Percentiles rank a stretch among this genome's conserved stretches.
Evolutionary conservation across 2,329 filamentous ascomycete species (phyloP).

Genomic region (Rachicladosporium sp.): DNA sequence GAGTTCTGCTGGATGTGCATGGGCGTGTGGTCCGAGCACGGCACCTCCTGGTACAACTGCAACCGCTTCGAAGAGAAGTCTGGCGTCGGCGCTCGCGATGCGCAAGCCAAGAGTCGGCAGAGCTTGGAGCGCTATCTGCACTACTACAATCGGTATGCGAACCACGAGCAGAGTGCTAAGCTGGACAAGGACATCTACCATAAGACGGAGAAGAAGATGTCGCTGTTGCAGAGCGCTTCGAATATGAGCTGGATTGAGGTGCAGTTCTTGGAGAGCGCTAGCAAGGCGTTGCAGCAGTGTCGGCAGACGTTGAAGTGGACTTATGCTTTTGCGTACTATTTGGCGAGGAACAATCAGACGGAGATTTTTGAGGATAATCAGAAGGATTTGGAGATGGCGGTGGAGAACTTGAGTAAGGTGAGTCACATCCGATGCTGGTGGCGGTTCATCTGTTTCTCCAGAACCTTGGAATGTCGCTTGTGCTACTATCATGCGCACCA

Average conservation of each 20-base stretch:
- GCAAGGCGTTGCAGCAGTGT: constrained; percentile 86
- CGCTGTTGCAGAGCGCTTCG: constrained; percentile 80
- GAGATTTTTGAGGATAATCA: constrained; percentile 99
- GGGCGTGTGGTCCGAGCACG: constrained; percentile 96
- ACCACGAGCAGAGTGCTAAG: constrained; percentile 94
- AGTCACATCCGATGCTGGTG: neutral
- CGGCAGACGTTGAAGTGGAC: constrained; percentile 99
- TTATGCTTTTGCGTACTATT: constrained; percentile 95
- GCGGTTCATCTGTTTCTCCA: neutral
- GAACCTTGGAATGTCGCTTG: no score
- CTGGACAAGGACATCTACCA: constrained; percentile 91
- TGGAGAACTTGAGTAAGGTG: constrained; percentile 78
- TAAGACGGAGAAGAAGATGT: constrained; percentile 99
- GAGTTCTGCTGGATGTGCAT: constrained; percentile 99
- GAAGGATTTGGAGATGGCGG: constrained; percentile 92
- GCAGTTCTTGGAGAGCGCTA: constrained; percentile 87
- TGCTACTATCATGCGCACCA: no score
- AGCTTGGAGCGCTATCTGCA: constrained; percentile 93
- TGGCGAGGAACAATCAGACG: constrained; percentile 88
- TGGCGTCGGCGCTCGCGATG: constrained; percentile 76
- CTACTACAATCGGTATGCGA: constrained; percentile 98
- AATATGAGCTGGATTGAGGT: constrained; percentile 99
- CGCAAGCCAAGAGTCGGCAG: constrained; percentile 79
- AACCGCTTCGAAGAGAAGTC: constrained; percentile 96
- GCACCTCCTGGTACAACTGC: constrained; percentile 99